Evolutionary conservation across 371 early-diverging fungal genomes (phyloP).

Genomic region (Mucor circinelloides): DNA sequence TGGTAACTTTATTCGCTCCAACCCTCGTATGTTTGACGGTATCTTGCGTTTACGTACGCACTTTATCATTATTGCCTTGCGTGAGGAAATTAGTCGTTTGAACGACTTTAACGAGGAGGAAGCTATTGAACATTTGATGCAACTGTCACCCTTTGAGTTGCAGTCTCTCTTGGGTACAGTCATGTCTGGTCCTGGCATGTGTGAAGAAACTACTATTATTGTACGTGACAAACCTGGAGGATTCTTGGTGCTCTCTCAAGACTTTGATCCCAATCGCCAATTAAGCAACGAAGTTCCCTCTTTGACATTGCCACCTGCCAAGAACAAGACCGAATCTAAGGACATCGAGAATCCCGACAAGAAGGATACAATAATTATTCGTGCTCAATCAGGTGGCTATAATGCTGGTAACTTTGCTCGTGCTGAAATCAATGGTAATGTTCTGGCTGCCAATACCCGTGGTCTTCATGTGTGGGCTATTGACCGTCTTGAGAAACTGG

Average conservation of each 20-base stretch:
- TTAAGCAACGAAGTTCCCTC: constrained; percentile 20
- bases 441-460: constrained; percentile 62
- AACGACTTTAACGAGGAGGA: constrained; percentile 76
- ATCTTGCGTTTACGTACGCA: constrained; percentile 83
- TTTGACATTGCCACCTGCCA: constrained; percentile 17
- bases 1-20: constrained; percentile 74
- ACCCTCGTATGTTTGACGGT: constrained; percentile 78
- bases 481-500: constrained; percentile 66
- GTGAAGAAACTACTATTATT: constrained; percentile 48
- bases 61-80: constrained; percentile 80
- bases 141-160: constrained; percentile 80
- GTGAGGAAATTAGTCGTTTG: constrained; percentile 82
- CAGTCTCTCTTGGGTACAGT: constrained; percentile 76
- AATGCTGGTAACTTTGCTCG: constrained; percentile 75
- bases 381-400: constrained; percentile 77
- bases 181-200: constrained; percentile 67
- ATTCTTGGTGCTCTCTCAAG: constrained; percentile 37
- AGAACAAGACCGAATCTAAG: neutral
- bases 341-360: neutral
- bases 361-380: constrained; percentile 33
- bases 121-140: constrained; percentile 82
- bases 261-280: constrained; percentile 19
- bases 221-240: constrained; percentile 55
- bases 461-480: constrained; percentile 79
- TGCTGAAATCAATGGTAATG: constrained; percentile 67